Evolutionary conservation across 768 basidiomycete species (phyloP).

Genomic region (Collybiopsis luxurians): DNA sequence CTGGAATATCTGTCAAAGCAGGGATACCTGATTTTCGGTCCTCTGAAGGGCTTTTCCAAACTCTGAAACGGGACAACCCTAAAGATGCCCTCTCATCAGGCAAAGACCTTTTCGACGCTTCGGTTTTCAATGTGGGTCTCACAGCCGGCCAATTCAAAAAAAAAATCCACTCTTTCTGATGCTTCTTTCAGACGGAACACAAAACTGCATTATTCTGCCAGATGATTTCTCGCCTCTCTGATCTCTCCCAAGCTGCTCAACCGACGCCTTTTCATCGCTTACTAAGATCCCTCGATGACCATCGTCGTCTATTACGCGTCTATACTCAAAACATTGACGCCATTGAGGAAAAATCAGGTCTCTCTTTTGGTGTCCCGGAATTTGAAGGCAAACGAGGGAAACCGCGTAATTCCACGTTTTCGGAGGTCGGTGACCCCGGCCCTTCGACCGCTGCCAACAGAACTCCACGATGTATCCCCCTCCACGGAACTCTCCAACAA

Average conservation of each 20-base stretch:
- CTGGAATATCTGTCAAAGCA: constrained; percentile 84
- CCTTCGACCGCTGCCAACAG: constrained; percentile 29
- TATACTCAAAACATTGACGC: constrained; percentile 96
- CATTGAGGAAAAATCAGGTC: constrained; percentile 82
- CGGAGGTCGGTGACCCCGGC: constrained; percentile 10
- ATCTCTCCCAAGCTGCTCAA: constrained; percentile 63
- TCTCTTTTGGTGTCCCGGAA: constrained; percentile 82
- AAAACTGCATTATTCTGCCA: constrained; percentile 80
- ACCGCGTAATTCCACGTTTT: constrained; percentile 26
- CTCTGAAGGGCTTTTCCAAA: constrained; percentile 74
- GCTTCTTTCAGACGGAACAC: constrained; percentile 55
- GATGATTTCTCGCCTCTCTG: constrained; percentile 84
- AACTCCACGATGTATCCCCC: constrained; percentile 80
- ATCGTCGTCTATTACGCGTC: constrained; percentile 75
- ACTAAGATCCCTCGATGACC: constrained; percentile 71
- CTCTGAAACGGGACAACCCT: constrained; percentile 75
- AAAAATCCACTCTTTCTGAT: not conserved
- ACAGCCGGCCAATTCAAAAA: not conserved
- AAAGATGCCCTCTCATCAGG: constrained; percentile 69
- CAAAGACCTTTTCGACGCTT: constrained; percentile 89
- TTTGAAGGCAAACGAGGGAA: constrained; percentile 57
- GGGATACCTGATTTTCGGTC: constrained; percentile 92
- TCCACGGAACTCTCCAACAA: constrained; percentile 81
- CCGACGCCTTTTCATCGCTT: constrained; percentile 83
- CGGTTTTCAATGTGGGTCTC: constrained; percentile 75